Conservation (phyloP, 805 yeast genomes). For the Schwanniomyces polymorphus region DNA sequence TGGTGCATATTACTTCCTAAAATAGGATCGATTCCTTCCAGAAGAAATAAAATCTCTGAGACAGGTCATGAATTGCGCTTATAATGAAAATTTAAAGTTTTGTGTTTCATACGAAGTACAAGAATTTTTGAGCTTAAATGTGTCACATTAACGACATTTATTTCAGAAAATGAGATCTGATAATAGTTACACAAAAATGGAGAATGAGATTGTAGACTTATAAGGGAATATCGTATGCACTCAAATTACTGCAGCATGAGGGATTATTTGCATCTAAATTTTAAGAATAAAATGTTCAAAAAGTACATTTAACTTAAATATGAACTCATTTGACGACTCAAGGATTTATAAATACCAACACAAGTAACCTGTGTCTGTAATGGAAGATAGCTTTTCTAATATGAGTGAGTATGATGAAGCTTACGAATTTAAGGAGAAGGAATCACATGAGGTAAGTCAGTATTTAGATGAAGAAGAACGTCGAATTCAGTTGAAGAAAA, state of each 20-base stretch:
- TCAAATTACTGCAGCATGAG: background rate
- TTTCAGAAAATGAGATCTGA: background rate
- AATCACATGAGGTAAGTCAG: background rate
- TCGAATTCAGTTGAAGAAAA: conserved; percentile 3
- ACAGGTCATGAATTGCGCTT: background rate
- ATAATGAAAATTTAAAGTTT: background rate
- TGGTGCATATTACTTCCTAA: background rate
- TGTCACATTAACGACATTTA: background rate
- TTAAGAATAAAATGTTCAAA: background rate
- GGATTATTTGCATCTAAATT: conserved; percentile 1
- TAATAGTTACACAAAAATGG: background rate
- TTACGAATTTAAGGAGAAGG: background rate
- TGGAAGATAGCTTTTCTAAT: background rate
- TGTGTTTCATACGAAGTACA: background rate
- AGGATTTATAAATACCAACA: no score
- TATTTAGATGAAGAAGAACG: conserved; percentile 1
- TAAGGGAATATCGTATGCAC: conserved; percentile 1
- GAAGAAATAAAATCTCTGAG: background rate
- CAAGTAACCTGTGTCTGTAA: background rate
- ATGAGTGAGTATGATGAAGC: background rate
- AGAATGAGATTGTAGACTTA: background rate
- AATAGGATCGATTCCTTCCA: background rate
- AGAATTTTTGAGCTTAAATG: background rate
- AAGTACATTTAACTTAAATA: background rate
- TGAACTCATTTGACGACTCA: background rate